Evolutionary conservation across 306 rosid species (phyloP), one percentile per base, ranked within the genome.

Genomic region (Macrotyloma uniflorum): DNA sequence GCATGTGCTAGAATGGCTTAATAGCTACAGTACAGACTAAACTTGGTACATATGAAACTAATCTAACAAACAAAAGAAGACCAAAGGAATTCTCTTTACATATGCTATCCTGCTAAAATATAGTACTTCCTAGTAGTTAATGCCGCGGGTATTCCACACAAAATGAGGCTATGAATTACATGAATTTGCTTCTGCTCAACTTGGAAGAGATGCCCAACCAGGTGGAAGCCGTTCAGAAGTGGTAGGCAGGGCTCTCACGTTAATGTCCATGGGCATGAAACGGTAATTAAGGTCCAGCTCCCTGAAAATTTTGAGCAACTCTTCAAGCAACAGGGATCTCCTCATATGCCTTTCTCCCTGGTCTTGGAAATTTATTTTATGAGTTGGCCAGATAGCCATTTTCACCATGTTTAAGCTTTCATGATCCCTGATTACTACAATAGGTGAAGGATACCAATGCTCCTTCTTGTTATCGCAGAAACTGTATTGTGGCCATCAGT

Each of bases 241-340:
- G 63, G 89, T 76, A 54, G 99, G 98, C 84, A 86, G 45, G 67
- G 82, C 53, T 2, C 93, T 81, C 35, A 95, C 79, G 11, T 79
- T 93, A 26, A 95, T 83, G 77, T 95, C 98, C 0, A 86, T 14
- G 0, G 99, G 98, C 67, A 82, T 55, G 16, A 95, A 82, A 3
- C 99, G 94, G 78, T 84, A 91, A 8, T 91, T 89, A 49, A 96
- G 85, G 79, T 96, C 99, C 1, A 88, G 87, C 53, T 96, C 99
- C 74, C 73, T 70, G 85, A 91, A 86, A 80, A 90, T 84, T 87
- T 87, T 90, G 15, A 84, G 51, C 87, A 96, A 80, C 85, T 96
- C 97, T 82, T 96, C 99, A 38, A 96, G 53, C 80, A 93, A 49
- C 53, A 77, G 50, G 13, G 91, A 87, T 73, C 99, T 88, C 63